Conservation (phyloP, 257 asterid species). For the Solanum microdontum region DNA sequence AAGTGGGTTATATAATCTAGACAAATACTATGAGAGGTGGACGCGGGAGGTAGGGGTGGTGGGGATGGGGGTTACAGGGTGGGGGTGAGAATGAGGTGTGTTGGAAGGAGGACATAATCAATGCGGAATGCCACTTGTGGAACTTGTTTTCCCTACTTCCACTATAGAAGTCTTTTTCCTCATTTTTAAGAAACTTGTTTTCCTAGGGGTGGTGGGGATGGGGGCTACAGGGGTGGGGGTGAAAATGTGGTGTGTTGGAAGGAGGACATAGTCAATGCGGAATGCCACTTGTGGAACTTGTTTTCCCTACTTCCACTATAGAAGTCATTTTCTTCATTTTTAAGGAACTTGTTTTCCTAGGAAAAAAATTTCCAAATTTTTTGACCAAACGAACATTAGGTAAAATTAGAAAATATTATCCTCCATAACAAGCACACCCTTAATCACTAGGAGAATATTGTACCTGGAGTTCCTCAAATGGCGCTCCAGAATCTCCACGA, state of each 20-base stretch:
- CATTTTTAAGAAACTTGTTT: background rate
- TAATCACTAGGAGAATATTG: background rate
- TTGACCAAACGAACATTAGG: background rate
- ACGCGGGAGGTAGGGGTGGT: background rate
- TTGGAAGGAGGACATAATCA: background rate
- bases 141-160: background rate
- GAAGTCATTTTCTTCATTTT: background rate
- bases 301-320: background rate
- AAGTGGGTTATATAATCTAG: background rate
- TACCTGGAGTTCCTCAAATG: conserved; percentile 84
- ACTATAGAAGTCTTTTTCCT: background rate
- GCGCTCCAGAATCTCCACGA: conserved; percentile 64
- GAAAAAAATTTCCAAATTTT: background rate
- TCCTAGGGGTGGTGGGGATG: background rate
- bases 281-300: background rate
- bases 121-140: background rate
- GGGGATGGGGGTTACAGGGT: background rate
- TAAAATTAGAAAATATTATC: background rate
- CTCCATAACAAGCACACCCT: background rate
- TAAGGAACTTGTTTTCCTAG: background rate
- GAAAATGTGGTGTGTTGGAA: background rate
- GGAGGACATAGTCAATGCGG: background rate
- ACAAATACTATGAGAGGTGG: background rate
- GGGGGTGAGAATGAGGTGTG: background rate
- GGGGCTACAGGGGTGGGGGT: background rate